Evolutionary conservation across 805 yeast species (phyloP).

Genomic region (Lachancea quebecensis): DNA sequence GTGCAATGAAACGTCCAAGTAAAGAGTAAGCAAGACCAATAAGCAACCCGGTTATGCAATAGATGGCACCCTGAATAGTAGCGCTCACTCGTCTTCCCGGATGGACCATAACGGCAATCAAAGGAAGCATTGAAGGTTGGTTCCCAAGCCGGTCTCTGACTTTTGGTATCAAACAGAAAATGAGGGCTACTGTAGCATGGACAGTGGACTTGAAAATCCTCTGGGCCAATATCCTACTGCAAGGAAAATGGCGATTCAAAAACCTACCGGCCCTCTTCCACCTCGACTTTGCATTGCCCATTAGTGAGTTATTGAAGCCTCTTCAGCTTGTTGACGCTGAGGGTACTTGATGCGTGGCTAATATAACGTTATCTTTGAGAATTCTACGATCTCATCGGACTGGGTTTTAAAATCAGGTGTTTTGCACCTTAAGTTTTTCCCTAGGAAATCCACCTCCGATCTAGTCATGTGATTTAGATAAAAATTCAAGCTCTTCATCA

Average conservation of each 20-base stretch:
- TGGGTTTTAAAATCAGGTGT: too few relatives aligned
- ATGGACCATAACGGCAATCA: constrained; percentile 42
- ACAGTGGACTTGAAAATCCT: constrained; percentile 35
- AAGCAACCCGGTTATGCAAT: constrained; percentile 37
- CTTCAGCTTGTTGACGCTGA: not conserved
- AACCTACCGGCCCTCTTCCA: not conserved
- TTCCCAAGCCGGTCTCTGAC: constrained; percentile 33
- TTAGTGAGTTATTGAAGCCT: not conserved
- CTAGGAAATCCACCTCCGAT: not conserved
- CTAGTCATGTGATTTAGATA: not conserved
- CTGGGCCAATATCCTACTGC: constrained; percentile 30
- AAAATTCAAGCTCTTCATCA: not conserved
- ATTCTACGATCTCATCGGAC: too few relatives aligned
- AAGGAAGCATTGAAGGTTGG: constrained; percentile 39
- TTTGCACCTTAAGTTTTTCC: too few relatives aligned
- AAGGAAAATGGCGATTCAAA: constrained; percentile 21
- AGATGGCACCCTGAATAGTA: constrained; percentile 37
- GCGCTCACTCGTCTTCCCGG: constrained; percentile 46
- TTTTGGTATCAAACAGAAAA: constrained; percentile 35
- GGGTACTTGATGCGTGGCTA: too few relatives aligned
- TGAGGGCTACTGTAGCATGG: constrained; percentile 37
- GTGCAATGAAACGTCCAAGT: constrained; percentile 38
- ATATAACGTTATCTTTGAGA: too few relatives aligned
- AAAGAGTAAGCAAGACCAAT: constrained; percentile 39
- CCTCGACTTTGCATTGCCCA: not conserved